Conservation (phyloP, 73 alveolate genomes). For the Paramecium sexaurelia region DNA sequence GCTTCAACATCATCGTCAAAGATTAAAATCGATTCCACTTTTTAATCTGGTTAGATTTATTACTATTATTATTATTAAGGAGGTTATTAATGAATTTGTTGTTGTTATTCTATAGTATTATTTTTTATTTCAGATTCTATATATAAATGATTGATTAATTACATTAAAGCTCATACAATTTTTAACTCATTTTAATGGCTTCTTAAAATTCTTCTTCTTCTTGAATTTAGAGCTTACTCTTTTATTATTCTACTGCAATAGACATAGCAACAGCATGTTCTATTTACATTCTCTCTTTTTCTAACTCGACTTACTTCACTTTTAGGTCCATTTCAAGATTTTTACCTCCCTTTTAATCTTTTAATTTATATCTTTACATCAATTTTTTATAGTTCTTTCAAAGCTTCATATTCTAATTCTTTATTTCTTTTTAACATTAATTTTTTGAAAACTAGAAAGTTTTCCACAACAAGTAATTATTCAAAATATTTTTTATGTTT, state of each 20-base stretch:
- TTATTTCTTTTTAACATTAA: slow-evolving; percentile 84
- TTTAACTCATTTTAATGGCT: slow-evolving; percentile 39
- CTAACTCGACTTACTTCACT: not conserved
- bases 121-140: not conserved
- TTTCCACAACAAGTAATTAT: slow-evolving; percentile 73
- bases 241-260: slow-evolving; percentile 59
- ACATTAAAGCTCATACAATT: not conserved
- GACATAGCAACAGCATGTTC: slow-evolving; percentile 66
- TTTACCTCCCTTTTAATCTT: not conserved
- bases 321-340: not conserved
- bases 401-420: slow-evolving; percentile 83
- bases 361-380: not conserved
- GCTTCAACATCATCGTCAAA: not conserved
- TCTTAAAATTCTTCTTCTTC: slow-evolving; percentile 65
- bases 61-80: not conserved
- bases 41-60: not conserved
- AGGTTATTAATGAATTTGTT: not conserved
- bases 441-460: slow-evolving; percentile 80
- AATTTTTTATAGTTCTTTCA: slow-evolving; percentile 55
- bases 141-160: not conserved
- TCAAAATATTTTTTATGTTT: slow-evolving; percentile 73
- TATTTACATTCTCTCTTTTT: slow-evolving; percentile 48
- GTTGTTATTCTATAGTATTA: not conserved
- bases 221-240: not conserved
- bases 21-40: not conserved